Evolutionary conservation across 768 basidiomycete genomes (phyloP).

Genomic region (Kwoniella newhampshirensis): DNA sequence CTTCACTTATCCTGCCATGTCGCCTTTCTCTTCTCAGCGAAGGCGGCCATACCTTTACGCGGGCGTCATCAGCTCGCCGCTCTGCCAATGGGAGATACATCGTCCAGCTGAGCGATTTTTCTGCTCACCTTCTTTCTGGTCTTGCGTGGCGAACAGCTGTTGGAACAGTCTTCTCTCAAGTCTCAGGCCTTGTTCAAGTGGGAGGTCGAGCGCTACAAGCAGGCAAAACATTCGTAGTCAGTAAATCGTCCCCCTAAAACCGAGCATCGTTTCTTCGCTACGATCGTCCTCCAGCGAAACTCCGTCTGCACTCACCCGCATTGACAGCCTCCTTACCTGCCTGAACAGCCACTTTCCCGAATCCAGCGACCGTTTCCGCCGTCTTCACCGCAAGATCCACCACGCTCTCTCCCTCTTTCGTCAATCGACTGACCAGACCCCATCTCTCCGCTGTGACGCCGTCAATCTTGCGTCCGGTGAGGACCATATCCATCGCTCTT

Average conservation of each 20-base stretch:
- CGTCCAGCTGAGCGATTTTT: not conserved
- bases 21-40: constrained; percentile 88
- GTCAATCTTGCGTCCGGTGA: constrained; percentile 78
- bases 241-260: not conserved
- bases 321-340: constrained; percentile 93
- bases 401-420: constrained; percentile 71
- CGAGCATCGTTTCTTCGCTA: not conserved
- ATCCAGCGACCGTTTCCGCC: constrained; percentile 74
- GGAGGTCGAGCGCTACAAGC: constrained; percentile 71
- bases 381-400: constrained; percentile 82
- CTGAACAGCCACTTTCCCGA: constrained; percentile 76
- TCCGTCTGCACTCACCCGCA: constrained; percentile 64
- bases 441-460: constrained; percentile 80
- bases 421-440: constrained; percentile 83
- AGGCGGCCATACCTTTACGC: constrained; percentile 81
- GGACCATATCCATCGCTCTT: constrained; percentile 86
- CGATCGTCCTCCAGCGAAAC: not conserved
- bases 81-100: no score
- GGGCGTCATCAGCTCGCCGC: not conserved
- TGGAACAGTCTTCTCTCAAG: constrained; percentile 91
- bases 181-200: constrained; percentile 75
- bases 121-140: constrained; percentile 86
- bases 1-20: constrained; percentile 71
- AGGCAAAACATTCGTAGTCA: no score
- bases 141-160: constrained; percentile 83